Evolutionary conservation across 768 basidiomycete species (phyloP).

Genomic region (Kwoniella mangroviensis): DNA sequence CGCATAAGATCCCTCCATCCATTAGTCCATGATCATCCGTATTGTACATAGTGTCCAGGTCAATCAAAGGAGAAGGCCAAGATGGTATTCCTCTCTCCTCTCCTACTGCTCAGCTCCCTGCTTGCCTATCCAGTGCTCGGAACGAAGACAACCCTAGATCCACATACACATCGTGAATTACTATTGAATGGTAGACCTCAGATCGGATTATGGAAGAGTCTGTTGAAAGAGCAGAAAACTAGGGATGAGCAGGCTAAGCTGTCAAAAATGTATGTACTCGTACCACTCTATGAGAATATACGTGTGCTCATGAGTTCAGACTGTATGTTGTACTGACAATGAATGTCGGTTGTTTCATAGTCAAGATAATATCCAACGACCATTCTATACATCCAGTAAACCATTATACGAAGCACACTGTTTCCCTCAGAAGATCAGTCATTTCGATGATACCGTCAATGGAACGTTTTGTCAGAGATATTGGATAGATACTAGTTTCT

Average conservation of each 20-base stretch:
- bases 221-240: slow-evolving; percentile 27
- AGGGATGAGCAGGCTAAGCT: background rate
- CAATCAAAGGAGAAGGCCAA: background rate
- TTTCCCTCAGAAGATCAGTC: slow-evolving; percentile 86
- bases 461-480: slow-evolving; percentile 84
- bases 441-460: slow-evolving; percentile 65
- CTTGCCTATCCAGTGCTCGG: background rate
- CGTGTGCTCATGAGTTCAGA: too few species aligned
- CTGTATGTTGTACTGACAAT: background rate
- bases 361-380: background rate
- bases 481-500: slow-evolving; percentile 86
- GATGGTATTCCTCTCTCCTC: background rate
- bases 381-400: slow-evolving; percentile 13
- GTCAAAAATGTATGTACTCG: background rate
- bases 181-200: slow-evolving; percentile 47
- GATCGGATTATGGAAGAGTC: slow-evolving; percentile 42
- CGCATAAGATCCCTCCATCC: too few species aligned
- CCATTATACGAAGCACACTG: slow-evolving; percentile 58
- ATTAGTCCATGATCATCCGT: too few species aligned
- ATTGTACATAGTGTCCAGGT: background rate
- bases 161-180: slow-evolving; percentile 33
- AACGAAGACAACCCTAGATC: slow-evolving; percentile 22
- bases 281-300: background rate
- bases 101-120: background rate
- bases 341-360: slow-evolving; percentile 2